A percentile compares a stretch with the other conserved stretches of the same genome.
Conservation (phyloP, 2,329 filamentous ascomycete species). For the Ceratocystis albifundus region DNA sequence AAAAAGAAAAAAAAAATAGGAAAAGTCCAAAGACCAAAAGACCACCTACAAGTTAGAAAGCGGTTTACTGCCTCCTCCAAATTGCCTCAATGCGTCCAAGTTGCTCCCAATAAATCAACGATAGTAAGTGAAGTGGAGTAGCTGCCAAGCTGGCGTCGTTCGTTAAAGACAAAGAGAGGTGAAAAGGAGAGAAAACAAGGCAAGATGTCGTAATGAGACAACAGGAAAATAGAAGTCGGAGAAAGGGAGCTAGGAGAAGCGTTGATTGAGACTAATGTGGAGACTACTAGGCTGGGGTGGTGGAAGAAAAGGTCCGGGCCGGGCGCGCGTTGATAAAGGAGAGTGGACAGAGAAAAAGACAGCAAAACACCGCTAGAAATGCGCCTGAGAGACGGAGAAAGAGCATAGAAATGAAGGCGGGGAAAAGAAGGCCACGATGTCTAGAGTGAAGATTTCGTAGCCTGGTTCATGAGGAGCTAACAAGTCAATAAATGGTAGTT, state of each 20-base stretch:
- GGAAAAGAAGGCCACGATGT: not conserved
- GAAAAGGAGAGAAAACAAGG: slow-evolving; percentile 2
- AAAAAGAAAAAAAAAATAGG: not conserved
- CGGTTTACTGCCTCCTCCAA: not conserved
- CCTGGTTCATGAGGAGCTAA: not conserved
- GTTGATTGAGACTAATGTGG: not conserved
- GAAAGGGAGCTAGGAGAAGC: not conserved
- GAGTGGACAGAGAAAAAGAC: not conserved
- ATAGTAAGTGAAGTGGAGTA: not conserved
- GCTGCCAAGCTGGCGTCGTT: not conserved
- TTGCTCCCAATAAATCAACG: not conserved
- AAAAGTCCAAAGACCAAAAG: not conserved
- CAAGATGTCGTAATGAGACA: not conserved
- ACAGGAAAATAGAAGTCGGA: not conserved
- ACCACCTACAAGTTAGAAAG: not conserved
- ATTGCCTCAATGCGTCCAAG: slow-evolving; percentile 6
- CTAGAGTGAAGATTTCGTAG: not conserved
- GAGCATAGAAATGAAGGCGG: not conserved
- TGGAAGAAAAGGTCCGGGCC: not conserved
- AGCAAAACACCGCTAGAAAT: not conserved
- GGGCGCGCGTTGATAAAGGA: not conserved
- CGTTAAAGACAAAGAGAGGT: not conserved
- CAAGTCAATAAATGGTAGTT: not conserved
- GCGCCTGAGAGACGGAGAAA: no score
- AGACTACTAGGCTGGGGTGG: not conserved